Conservation (phyloP, 352 stramenopile genomes). For the Thalassiosira hispida region DNA sequence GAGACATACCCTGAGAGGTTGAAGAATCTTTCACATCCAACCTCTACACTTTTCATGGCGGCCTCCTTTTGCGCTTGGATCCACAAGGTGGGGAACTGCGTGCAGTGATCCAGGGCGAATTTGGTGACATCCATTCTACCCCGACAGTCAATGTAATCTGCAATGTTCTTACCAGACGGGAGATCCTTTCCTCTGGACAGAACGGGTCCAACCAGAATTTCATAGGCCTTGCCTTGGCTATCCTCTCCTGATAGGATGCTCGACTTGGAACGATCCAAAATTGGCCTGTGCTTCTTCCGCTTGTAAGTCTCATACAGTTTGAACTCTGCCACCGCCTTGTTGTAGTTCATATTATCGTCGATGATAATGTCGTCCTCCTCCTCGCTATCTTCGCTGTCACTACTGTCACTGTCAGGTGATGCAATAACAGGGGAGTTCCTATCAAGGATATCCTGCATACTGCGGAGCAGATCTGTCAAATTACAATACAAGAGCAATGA, state of each 20-base stretch:
- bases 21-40: too few species aligned
- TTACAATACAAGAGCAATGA: constrained; percentile 4
- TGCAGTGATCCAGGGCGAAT: too few species aligned
- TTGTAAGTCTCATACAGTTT: constrained; percentile 22
- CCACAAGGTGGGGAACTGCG: too few species aligned
- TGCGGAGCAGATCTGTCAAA: constrained; percentile 12
- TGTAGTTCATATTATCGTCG: constrained; percentile 25
- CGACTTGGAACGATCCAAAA: not conserved
- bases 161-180: constrained; percentile 30
- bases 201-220: constrained; percentile 15
- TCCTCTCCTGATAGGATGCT: constrained; percentile 6
- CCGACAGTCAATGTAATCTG: constrained; percentile 12
- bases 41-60: too few species aligned
- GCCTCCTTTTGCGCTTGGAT: too few species aligned
- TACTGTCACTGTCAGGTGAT: constrained; percentile 3
- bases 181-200: constrained; percentile 14
- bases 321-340: constrained; percentile 23
- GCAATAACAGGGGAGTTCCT: not conserved
- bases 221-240: not conserved
- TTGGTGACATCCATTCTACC: constrained; percentile 19
- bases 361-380: constrained; percentile 2
- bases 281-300: constrained; percentile 12
- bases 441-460: constrained; percentile 32
- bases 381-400: constrained; percentile 16
- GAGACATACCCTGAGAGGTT: too few species aligned